A percentile compares a stretch with the other conserved stretches of the same genome.
These are phyloP conservation scores for Nitzschia sp. DNA, from an alignment of 108 stramenopile genomes.

Conservation along the genomic window DNA sequence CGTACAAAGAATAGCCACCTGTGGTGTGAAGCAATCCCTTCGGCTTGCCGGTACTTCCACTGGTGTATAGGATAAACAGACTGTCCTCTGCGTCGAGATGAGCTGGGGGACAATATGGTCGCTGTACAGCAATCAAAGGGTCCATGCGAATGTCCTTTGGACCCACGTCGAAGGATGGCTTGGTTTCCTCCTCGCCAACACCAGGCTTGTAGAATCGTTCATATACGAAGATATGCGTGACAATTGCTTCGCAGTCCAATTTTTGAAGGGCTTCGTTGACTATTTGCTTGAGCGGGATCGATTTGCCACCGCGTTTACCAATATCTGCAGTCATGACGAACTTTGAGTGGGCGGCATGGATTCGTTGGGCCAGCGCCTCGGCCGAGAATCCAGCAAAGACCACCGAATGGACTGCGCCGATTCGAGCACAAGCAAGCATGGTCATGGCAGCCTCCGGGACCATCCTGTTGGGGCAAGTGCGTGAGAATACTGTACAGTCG, in stretches of 20 bases:
- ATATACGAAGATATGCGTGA: constrained; percentile 88
- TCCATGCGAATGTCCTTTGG: constrained; percentile 89
- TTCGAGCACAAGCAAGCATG: constrained; percentile 96
- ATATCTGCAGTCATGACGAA: constrained; percentile 87
- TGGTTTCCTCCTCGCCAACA: constrained; percentile 39
- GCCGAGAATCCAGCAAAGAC: constrained; percentile 98
- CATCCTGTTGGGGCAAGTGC: no score
- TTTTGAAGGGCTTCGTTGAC: constrained; percentile 81
- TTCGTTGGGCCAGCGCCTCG: constrained; percentile 91
- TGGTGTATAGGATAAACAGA: constrained; percentile 97
- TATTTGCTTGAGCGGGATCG: constrained; percentile 87
- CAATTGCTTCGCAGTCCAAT: constrained; percentile 60
- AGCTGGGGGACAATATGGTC: constrained; percentile 96
- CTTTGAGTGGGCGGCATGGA: constrained; percentile 81
- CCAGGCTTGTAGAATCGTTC: constrained; percentile 63
- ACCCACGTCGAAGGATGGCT: constrained; percentile 41
- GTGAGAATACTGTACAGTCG: no score
- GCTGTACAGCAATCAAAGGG: constrained; percentile 73
- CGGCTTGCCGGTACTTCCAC: constrained; percentile 94
- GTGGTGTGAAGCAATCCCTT: constrained; percentile 94
- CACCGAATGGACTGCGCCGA: constrained; percentile 96
- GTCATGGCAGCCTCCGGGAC: constrained; percentile 94
- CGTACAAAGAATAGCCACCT: constrained; percentile 94
- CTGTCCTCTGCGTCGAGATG: constrained; percentile 95
- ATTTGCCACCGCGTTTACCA: constrained; percentile 82